Evolutionary conservation across 805 yeast genomes (phyloP).

Genomic region (Candida vartiovaarae): DNA sequence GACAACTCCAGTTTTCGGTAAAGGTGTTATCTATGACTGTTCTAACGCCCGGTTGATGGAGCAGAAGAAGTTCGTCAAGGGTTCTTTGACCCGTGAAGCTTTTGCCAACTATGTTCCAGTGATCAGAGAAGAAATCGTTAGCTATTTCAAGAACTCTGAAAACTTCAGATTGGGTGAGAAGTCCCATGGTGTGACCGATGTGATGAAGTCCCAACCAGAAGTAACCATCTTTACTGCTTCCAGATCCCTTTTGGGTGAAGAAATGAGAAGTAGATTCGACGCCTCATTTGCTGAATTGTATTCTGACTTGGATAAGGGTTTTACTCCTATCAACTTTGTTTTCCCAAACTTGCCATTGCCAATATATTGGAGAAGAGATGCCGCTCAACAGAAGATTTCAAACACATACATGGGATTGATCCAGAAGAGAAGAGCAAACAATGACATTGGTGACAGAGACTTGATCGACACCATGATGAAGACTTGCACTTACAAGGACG

Average conservation of each 20-base stretch:
- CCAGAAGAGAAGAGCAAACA: slow-evolving; percentile 59
- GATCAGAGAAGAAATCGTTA: slow-evolving; percentile 68
- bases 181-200: slow-evolving; percentile 48
- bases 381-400: slow-evolving; percentile 79
- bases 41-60: slow-evolving; percentile 93
- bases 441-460: slow-evolving; percentile 80
- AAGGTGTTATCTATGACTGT: slow-evolving; percentile 96
- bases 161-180: slow-evolving; percentile 37
- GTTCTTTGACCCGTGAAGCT: slow-evolving; percentile 78
- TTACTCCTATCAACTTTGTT: slow-evolving; percentile 92
- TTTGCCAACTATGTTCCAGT: slow-evolving; percentile 83
- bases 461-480: slow-evolving; percentile 83
- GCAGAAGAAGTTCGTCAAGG: slow-evolving; percentile 94
- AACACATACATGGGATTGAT: slow-evolving; percentile 76
- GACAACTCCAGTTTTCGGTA: slow-evolving; percentile 99
- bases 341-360: slow-evolving; percentile 92
- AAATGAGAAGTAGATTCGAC: slow-evolving; percentile 77
- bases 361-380: slow-evolving; percentile 75
- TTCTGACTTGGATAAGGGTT: slow-evolving; percentile 92
- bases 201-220: slow-evolving; percentile 85
- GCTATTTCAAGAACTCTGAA: slow-evolving; percentile 51
- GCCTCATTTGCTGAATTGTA: slow-evolving; percentile 78
- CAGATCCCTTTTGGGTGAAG: slow-evolving; percentile 84
- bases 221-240: slow-evolving; percentile 95
- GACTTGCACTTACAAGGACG: slow-evolving; percentile 84